Conservation (phyloP, 768 basidiomycete species). For the Leucosporidium yakuticum region DNA sequence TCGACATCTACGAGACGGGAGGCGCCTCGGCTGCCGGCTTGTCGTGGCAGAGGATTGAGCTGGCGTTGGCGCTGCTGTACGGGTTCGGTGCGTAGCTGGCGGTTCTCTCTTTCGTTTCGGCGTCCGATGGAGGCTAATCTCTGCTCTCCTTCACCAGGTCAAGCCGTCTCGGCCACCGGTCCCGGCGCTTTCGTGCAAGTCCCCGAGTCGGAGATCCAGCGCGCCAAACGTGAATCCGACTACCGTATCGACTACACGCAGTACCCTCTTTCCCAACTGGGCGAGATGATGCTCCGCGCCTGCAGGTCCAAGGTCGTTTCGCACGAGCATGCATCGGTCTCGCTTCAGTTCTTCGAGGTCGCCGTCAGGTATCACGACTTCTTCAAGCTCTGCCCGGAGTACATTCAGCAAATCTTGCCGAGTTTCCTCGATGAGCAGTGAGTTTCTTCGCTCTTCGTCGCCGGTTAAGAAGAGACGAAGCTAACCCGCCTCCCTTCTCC, state of each 20-base stretch:
- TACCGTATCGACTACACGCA: constrained; percentile 36
- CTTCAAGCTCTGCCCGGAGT: constrained; percentile 87
- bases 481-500: background rate
- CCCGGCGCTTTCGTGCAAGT: constrained; percentile 77
- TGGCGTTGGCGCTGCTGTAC: constrained; percentile 86
- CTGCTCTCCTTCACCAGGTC: constrained; percentile 8
- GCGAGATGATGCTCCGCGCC: constrained; percentile 78
- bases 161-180: constrained; percentile 56
- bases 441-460: constrained; percentile 38
- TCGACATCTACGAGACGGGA: constrained; percentile 56
- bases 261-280: constrained; percentile 72
- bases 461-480: background rate
- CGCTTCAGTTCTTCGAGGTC: constrained; percentile 88
- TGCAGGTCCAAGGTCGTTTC: constrained; percentile 73
- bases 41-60: constrained; percentile 88
- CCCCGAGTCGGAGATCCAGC: constrained; percentile 50
- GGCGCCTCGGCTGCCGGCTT: constrained; percentile 51
- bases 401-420: constrained; percentile 76
- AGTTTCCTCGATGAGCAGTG: constrained; percentile 80
- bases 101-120: constrained; percentile 41
- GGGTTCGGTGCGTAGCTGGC: constrained; percentile 69
- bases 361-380: constrained; percentile 89
- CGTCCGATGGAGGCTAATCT: background rate
- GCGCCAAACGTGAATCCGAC: constrained; percentile 50
- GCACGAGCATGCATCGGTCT: constrained; percentile 64